A percentile compares a stretch with the other conserved stretches of the same genome.
Evolutionary conservation across 1,284 basidiomycete species (phyloP).

Genomic region (Phylloboletellus chloephorus): DNA sequence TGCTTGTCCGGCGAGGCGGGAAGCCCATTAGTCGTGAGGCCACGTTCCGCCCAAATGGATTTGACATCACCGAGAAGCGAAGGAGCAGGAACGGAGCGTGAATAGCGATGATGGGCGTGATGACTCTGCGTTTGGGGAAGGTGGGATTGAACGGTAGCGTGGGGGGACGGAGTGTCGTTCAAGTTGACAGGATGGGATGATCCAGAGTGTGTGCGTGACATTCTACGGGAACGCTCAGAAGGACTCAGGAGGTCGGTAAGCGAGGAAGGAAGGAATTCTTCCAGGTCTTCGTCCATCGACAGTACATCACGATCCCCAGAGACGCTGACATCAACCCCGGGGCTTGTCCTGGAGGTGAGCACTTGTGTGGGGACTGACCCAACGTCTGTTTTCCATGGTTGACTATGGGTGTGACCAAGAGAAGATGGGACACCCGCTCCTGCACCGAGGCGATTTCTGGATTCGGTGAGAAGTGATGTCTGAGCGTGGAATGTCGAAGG

Average conservation of each 20-base stretch:
- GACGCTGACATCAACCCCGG: conserved; percentile 18
- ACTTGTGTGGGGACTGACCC: conserved; percentile 20
- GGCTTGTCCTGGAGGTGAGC: conserved; percentile 5
- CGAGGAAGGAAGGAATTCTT: conserved; percentile 83
- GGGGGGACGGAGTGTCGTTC: conserved; percentile 23
- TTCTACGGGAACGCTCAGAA: conserved; percentile 70
- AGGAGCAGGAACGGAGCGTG: conserved; percentile 70
- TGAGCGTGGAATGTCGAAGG: conserved; percentile 35
- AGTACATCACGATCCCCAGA: conserved; percentile 37
- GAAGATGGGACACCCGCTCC: conserved; percentile 41
- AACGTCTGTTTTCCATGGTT: conserved; percentile 29
- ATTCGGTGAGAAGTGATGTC: conserved; percentile 31
- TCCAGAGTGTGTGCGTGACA: conserved; percentile 63
- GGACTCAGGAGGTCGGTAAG: conserved; percentile 85
- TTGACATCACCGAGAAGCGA: conserved; percentile 67
- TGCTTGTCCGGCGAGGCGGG: conserved; percentile 30
- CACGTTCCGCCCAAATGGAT: conserved; percentile 61
- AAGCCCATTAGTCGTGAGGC: conserved; percentile 24
- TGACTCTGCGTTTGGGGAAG: conserved; percentile 26
- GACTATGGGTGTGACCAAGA: conserved; percentile 37
- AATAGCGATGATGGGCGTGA: conserved; percentile 60
- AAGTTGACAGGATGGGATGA: conserved; percentile 30
- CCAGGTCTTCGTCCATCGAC: conserved; percentile 70
- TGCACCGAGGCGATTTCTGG: conserved; percentile 28
- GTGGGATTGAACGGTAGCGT: conserved; percentile 4